phyloP scores from a whole-genome alignment of 805 yeast genomes.

The Ogataea angusta region DNA sequence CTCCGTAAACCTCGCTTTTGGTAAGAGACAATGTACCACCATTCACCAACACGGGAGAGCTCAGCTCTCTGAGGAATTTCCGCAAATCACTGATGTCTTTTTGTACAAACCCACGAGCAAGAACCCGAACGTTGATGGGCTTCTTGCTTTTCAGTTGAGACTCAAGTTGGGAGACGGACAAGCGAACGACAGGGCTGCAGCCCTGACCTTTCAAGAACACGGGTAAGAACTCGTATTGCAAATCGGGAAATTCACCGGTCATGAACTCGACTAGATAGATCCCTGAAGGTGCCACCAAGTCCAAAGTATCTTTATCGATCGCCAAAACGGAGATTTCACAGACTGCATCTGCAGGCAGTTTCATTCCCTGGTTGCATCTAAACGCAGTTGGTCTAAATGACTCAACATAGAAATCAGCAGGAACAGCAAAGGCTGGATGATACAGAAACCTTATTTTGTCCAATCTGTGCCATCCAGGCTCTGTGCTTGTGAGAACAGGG shows the following conservation, averaged over 20 bases:
- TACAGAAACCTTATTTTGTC: constrained; percentile 74
- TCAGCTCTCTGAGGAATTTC: constrained; percentile 26
- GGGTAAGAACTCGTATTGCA: constrained; percentile 62
- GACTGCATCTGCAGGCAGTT: constrained; percentile 29
- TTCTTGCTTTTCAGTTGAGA: constrained; percentile 13
- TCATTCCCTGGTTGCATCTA: constrained; percentile 31
- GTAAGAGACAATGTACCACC: constrained; percentile 16
- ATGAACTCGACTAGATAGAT: constrained; percentile 72
- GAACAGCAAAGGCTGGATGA: constrained; percentile 77
- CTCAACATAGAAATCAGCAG: constrained; percentile 53
- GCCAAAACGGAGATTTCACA: constrained; percentile 47
- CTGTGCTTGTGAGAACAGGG: constrained; percentile 55
- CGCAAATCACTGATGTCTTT: constrained; percentile 48
- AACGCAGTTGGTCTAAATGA: constrained; percentile 35
- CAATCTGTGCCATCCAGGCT: constrained; percentile 84
- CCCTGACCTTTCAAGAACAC: constrained; percentile 55
- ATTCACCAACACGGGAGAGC: constrained; percentile 13
- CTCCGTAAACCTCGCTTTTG: constrained; percentile 26
- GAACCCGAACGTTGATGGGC: constrained; percentile 49
- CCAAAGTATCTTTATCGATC: constrained; percentile 40
- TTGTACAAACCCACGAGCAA: constrained; percentile 62
- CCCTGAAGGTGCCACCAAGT: constrained; percentile 58
- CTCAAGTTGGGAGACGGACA: constrained; percentile 3
- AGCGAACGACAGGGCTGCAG: not conserved
- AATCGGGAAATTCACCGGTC: constrained; percentile 56